Evolutionary conservation across 208 protist species (phyloP), one percentile per base, ranked within the genome.

Genomic region (Trypanosoma vivax): DNA sequence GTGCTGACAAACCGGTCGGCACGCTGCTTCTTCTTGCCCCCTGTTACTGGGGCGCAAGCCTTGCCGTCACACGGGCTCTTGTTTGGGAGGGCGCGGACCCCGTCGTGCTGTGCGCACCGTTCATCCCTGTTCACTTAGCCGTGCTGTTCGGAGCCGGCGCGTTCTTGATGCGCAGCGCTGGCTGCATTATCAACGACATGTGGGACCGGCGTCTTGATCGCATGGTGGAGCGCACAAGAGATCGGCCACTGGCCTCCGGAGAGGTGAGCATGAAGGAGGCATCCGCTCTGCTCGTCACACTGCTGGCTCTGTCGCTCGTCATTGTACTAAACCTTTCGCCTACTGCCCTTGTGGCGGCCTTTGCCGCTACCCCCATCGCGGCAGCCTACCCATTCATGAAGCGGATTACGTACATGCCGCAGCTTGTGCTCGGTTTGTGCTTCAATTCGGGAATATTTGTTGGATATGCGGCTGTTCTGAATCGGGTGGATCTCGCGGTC

Each of bases 391-490:
- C 82, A 6, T 82, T 92, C 28, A 87, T 90, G 82, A 88, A 89
- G 57, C 82, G 82, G 64, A 65, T 87, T 57, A 87, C 82, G 23
- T 83, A 86, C 58, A 64, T 72, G 18, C 80, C 80, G 23, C 86
- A 93, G 76, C 27, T 90, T n/a, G 71, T 84, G 29, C 60, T 89
- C 5, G 81, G 79, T 19, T 51, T 89, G 7, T 88, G 77, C 55
- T 88, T 83, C 46, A 90, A 87, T 59, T 86, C 75, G 75, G 82
- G 86, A 28, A 88, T 93, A 50, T 90, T 93, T 62, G 86, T 90
- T 2, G 86, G 86, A 34, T 93, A 93, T 69, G 79, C 82, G 0
- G 82, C 86, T 0, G 83, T 93, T 21, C 60, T 90, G 9, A 83
- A 83, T 5, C 73, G 77, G 30, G 69, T 90, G 7, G 86, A 93